phyloP scores from a whole-genome alignment of 2,329 filamentous ascomycete species.

The Stagonosporopsis tanaceti region DNA sequence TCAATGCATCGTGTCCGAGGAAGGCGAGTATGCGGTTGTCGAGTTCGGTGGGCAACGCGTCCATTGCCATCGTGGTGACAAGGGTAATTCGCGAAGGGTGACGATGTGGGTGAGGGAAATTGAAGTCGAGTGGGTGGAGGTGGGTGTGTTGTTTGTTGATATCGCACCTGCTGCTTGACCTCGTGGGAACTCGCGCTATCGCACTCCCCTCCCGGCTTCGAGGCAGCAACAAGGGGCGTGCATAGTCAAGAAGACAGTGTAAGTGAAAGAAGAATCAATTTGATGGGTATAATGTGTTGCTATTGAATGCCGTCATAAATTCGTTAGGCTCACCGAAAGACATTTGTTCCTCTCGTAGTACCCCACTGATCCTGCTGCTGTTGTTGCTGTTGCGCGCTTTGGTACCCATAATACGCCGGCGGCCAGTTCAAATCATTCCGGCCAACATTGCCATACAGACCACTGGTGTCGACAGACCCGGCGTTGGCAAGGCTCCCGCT shows the following conservation, averaged over 20 bases:
- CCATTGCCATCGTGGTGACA: background rate
- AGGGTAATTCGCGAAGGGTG: background rate
- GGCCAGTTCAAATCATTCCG: conserved; percentile 39
- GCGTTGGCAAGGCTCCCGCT: conserved; percentile 26
- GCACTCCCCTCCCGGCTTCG: background rate
- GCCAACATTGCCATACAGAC: conserved; percentile 25
- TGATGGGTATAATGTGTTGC: background rate
- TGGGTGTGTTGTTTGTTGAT: background rate
- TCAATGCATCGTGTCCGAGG: background rate
- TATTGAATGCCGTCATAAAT: background rate
- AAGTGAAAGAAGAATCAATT: background rate
- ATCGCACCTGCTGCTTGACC: background rate
- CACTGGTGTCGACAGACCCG: conserved; percentile 25
- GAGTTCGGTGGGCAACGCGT: background rate
- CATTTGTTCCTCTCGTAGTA: conserved; percentile 27
- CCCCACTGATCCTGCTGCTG: conserved; percentile 26
- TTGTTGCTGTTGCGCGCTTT: conserved; percentile 17
- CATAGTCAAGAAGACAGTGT: no score
- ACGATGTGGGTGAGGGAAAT: background rate
- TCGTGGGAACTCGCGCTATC: background rate
- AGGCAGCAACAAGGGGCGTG: background rate
- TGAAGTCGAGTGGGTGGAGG: background rate
- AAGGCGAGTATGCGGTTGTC: background rate
- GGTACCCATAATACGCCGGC: conserved; percentile 38
- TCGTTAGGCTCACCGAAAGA: conserved; percentile 30